These are phyloP conservation scores for Podospora pseudoanserina DNA, from an alignment of 495 filamentous ascomycete genomes.

Conservation along the genomic window DNA sequence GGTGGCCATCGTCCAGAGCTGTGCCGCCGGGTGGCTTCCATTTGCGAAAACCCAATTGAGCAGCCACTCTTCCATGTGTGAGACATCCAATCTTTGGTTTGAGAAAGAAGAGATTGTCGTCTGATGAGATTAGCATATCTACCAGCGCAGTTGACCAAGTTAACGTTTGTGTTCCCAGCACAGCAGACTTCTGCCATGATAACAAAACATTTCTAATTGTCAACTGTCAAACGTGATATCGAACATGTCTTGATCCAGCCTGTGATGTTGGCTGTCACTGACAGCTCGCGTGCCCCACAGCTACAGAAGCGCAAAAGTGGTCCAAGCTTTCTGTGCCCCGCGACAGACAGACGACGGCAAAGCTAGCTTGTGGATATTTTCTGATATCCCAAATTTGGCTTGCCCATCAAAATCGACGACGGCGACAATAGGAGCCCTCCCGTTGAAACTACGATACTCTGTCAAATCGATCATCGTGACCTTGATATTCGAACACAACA, in stretches of 20 bases:
- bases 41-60: not conserved
- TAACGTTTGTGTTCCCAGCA: no score
- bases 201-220: not conserved
- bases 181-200: no score
- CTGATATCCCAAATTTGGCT: constrained; percentile 5
- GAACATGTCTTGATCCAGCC: not conserved
- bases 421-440: not conserved
- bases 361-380: not conserved
- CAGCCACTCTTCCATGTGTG: not conserved
- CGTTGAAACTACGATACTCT: not conserved
- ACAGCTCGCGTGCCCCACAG: constrained; percentile 1
- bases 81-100: not conserved
- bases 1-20: not conserved
- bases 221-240: not conserved
- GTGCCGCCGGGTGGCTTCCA: not conserved
- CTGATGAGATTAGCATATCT: not conserved
- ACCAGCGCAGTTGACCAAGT: no score
- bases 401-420: not conserved
- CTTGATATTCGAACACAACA: not conserved
- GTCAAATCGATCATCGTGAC: not conserved
- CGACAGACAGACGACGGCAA: constrained; percentile 4
- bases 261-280: not conserved
- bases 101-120: not conserved
- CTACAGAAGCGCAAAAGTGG: constrained; percentile 6
- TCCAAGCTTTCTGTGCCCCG: constrained; percentile 19